Evolutionary conservation across 202 grass and related monocot genomes (phyloP).

Genomic region (Saccharum hybrid): DNA sequence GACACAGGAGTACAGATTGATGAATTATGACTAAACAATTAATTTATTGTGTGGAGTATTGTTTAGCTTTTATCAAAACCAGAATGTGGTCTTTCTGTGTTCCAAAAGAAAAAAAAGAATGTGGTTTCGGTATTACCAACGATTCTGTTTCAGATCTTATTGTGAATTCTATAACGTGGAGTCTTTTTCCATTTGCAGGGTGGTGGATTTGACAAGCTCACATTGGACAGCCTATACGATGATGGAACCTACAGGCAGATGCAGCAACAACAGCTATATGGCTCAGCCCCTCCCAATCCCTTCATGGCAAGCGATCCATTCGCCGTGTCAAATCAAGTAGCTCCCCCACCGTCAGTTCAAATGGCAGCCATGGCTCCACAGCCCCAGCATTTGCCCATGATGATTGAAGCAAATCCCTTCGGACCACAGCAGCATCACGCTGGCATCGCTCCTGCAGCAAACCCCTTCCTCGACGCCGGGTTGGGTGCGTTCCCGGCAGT

Average conservation of each 20-base stretch:
- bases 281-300: constrained; percentile 66
- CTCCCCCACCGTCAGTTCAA: constrained; percentile 73
- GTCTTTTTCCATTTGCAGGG: constrained; percentile 51
- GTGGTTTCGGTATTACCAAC: background rate
- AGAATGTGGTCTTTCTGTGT: background rate
- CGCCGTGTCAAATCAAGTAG: constrained; percentile 61
- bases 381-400: constrained; percentile 49
- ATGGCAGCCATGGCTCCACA: constrained; percentile 67
- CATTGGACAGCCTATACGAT: constrained; percentile 76
- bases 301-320: constrained; percentile 86
- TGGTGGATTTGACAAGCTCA: constrained; percentile 89
- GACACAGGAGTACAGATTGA: background rate
- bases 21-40: background rate
- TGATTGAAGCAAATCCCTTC: constrained; percentile 61
- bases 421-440: constrained; percentile 44
- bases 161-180: background rate
- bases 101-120: background rate
- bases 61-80: background rate
- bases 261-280: constrained; percentile 69
- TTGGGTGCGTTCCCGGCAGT: constrained; percentile 61
- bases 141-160: background rate
- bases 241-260: constrained; percentile 81
- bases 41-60: background rate
- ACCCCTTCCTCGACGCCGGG: constrained; percentile 73
- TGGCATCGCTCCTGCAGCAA: constrained; percentile 38